phyloP scores from a whole-genome alignment of 2,329 filamentous ascomycete species.

The Didymella segeticola region DNA sequence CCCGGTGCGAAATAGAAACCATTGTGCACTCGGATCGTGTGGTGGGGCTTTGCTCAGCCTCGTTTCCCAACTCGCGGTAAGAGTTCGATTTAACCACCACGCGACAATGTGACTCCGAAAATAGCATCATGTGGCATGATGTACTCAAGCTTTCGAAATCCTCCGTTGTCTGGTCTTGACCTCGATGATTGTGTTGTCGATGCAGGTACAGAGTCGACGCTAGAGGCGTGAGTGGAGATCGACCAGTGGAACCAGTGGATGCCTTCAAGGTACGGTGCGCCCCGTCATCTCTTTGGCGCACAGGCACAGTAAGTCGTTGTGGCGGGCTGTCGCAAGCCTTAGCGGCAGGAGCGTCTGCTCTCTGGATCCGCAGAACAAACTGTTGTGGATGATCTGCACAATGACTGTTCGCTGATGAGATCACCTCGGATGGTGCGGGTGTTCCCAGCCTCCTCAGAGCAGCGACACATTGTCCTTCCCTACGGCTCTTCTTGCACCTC shows the following conservation, averaged over 20 bases:
- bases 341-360: neutral
- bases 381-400: neutral
- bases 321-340: neutral
- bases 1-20: constrained; percentile 12
- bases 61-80: constrained; percentile 14
- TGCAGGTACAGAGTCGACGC: constrained; percentile 2
- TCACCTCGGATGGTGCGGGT: neutral
- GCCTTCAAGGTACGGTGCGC: constrained; percentile 4
- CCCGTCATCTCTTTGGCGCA: neutral
- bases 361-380: neutral
- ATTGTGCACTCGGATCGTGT: constrained; percentile 4
- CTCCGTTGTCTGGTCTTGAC: neutral
- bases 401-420: neutral
- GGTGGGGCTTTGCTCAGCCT: constrained; percentile 19
- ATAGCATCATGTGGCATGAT: constrained; percentile 14
- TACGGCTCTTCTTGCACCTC: neutral
- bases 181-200: neutral
- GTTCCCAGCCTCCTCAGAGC: neutral
- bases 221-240: neutral
- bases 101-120: constrained; percentile 5
- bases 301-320: neutral
- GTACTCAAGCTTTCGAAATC: neutral
- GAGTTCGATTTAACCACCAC: neutral
- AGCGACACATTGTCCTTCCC: neutral
- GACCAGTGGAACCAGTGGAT: neutral